Conservation (phyloP, 345 rosid genomes). For the Brassica cretica region DNA sequence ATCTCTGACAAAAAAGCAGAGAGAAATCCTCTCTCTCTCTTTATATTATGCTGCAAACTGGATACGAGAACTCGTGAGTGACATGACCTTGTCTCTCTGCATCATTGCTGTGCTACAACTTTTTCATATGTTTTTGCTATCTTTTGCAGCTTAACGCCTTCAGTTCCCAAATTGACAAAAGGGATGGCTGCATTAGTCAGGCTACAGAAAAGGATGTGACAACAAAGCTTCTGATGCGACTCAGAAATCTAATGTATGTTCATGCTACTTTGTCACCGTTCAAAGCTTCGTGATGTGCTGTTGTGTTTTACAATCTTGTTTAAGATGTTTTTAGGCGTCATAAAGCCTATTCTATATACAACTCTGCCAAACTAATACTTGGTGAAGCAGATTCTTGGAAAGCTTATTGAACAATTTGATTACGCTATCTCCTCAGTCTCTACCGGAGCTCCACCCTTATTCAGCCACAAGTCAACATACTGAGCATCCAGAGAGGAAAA, state of each 20-base stretch:
- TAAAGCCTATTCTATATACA: slow-evolving; percentile 16
- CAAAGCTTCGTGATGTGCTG: slow-evolving; percentile 3
- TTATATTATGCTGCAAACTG: slow-evolving; percentile 76
- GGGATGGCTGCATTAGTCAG: slow-evolving; percentile 58
- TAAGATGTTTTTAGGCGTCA: slow-evolving; percentile 20
- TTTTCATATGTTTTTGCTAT: slow-evolving; percentile 26
- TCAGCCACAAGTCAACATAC: slow-evolving; percentile 40
- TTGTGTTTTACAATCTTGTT: slow-evolving; percentile 13
- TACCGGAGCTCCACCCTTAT: slow-evolving; percentile 66
- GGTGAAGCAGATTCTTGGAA: slow-evolving; percentile 66
- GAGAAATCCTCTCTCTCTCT: slow-evolving; percentile 57
- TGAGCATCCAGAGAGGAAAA: slow-evolving; percentile 43
- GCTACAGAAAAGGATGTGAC: slow-evolving; percentile 59
- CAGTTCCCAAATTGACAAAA: slow-evolving; percentile 65
- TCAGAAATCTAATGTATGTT: slow-evolving; percentile 75
- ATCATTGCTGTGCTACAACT: not conserved
- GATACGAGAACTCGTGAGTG: slow-evolving; percentile 76
- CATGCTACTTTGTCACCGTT: slow-evolving; percentile 8
- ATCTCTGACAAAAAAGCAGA: slow-evolving; percentile 66
- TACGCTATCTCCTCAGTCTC: slow-evolving; percentile 51
- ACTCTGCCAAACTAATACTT: slow-evolving; percentile 35
- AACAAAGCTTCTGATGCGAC: slow-evolving; percentile 65
- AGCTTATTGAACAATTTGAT: slow-evolving; percentile 62
- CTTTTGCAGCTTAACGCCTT: slow-evolving; percentile 76
- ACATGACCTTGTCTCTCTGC: slow-evolving; percentile 12